Evolutionary conservation across 1,284 basidiomycete species (phyloP), one percentile per base, ranked within the genome.

Genomic region (Bondarzewia mesenterica): DNA sequence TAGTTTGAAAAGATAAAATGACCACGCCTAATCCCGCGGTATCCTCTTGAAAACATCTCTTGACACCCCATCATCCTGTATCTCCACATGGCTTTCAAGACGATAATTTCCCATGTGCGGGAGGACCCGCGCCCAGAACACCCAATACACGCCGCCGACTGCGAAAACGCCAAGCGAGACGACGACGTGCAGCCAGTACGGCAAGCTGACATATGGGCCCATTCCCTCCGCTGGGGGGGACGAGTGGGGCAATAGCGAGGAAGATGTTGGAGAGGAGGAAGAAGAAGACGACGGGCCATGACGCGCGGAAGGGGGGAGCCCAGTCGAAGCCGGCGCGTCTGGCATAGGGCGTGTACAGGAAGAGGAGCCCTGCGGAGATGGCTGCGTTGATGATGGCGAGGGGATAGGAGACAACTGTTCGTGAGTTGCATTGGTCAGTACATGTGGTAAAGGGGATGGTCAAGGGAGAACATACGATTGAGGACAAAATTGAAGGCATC

Each of bases 401-500:
- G 5, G 75, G 76, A 56, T 82, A 83, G 0, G 75, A 76, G 3
- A 68, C 69, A 26, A 78, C 80, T 82, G 53, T 10, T 20, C 5
- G 20, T 2, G 29, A 10, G 41, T 5, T 45, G 46, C 14, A 42
- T 16, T 12, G 14, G 35, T 36, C 29, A 32, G 29, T 32, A 32
- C 29, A n/a, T 12, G 16, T 26, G 37, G 0, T 41, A 12, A 7
- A 44, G 15, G n/a, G 36, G 43, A 21, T 7, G 12, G 36, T 27
- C 8, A 29, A 47, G 20, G 35, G 27, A 42, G 2, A 14, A 63
- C 78, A 56, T 46, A 82, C 82, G 59, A 54, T 75, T 84, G 45
- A 85, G 70, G 57, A 82, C 70, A 61, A 85, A 82, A 18, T 79
- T 67, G 55, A 83, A 87, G 0, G 80, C 80, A 55, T 86, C 84